Evolutionary conservation across 2,329 filamentous ascomycete species (phyloP), one percentile per base, ranked within the genome.

Genomic region (Microsporum ferrugineum): DNA sequence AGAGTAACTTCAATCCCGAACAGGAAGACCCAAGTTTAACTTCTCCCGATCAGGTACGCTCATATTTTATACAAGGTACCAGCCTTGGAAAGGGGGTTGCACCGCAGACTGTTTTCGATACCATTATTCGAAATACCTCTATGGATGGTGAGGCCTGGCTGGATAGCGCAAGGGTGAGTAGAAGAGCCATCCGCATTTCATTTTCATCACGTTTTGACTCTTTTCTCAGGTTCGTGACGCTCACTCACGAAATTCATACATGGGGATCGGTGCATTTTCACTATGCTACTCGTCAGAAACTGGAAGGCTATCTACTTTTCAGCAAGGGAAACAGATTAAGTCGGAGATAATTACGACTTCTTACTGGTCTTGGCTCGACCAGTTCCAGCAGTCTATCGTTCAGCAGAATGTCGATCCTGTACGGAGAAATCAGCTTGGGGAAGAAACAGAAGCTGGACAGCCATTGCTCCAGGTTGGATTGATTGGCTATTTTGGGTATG

Each of bases 401-500:
- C 58, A 61, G 34, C 34, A 43, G 29, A 61, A 64, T 38, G 36
- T 64, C n/a, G 60, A 62, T 27, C 14, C 58, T 8, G 38, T 64
- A 47, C 33, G 58, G 6, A n/a, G 58, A 33, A n/a, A 55, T 33
- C 5, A 41, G 4, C 60, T 64, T n/a, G 59, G 49, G 17, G 57
- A 64, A 33, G 51, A 62, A 47, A 61, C 63, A 1, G 60, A 64
- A 61, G 51, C 62, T 12, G 63, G 63, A 2, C 63, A 64, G 53
- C 63, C 63, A 14, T 29, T 64, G 12, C 56, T 64, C 36, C 63
- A 64, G 41, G n/a, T 64, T 29, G 63, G 63, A 7, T 33, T 64
- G 29, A 61, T 64, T 34, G 63, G 63, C 29, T 64, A 64, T 17
- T 61, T 64, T 56, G 63, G 63, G 1, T 64, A 59, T 47, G 63